Conservation (phyloP, 257 asterid genomes). For the Orobanche coerulescens region DNA sequence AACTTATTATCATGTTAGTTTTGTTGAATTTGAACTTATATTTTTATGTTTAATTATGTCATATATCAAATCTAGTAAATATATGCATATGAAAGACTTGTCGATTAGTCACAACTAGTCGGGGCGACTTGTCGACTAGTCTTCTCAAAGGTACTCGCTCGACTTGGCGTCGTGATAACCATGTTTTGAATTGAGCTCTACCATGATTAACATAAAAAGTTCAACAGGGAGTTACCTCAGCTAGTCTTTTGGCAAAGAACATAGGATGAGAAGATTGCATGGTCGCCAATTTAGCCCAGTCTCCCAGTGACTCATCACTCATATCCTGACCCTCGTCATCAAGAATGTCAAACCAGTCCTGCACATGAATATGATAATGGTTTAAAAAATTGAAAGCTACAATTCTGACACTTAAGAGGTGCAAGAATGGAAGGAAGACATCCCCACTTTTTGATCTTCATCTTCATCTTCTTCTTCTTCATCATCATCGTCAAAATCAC, state of each 20-base stretch:
- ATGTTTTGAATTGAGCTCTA: slow-evolving; percentile 2
- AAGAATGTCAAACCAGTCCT: slow-evolving; percentile 88
- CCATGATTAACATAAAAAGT: background rate
- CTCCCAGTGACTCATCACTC: slow-evolving; percentile 75
- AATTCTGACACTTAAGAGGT: slow-evolving; percentile 15
- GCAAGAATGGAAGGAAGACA: slow-evolving; percentile 14
- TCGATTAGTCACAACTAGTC: too few species aligned
- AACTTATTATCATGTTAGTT: too few species aligned
- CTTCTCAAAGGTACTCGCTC: too few species aligned
- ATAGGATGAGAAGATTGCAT: slow-evolving; percentile 95
- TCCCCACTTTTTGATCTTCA: slow-evolving; percentile 47
- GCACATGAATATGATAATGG: slow-evolving; percentile 29
- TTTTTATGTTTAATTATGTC: too few species aligned
- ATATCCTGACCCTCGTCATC: slow-evolving; percentile 71
- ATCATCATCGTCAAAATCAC: slow-evolving; percentile 64
- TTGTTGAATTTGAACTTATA: too few species aligned
- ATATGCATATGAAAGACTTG: too few species aligned
- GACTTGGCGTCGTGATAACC: too few species aligned
- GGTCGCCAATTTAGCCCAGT: slow-evolving; percentile 93
- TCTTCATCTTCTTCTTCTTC: slow-evolving; percentile 51
- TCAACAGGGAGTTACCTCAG: slow-evolving; percentile 51
- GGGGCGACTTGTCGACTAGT: too few species aligned
- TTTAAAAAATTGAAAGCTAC: slow-evolving; percentile 17
- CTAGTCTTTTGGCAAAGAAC: slow-evolving; percentile 70
- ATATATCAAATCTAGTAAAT: too few species aligned